phyloP scores from a whole-genome alignment of 129 eudicot genomes.

The Helianthus tuberosus region DNA sequence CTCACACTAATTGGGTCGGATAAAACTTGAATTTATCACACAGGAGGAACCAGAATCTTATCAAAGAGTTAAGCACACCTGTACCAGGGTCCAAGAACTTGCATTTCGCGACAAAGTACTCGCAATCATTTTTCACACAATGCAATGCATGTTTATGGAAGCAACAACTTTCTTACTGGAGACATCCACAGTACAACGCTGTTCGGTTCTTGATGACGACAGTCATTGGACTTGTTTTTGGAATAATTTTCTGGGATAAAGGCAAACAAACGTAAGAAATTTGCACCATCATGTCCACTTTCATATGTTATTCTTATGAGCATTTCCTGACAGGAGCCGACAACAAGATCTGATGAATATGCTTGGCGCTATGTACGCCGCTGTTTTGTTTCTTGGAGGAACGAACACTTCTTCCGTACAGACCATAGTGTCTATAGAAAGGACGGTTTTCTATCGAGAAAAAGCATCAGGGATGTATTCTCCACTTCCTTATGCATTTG shows the following conservation, averaged over 20 bases:
- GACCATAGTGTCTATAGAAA: conserved; percentile 23
- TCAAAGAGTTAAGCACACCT: conserved; percentile 20
- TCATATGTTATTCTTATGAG: neutral
- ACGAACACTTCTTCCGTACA: conserved; percentile 16
- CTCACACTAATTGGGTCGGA: neutral
- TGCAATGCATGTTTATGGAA: conserved; percentile 23
- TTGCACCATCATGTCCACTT: neutral
- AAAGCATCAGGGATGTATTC: conserved; percentile 28
- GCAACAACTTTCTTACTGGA: conserved; percentile 19
- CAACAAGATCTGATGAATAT: conserved; percentile 29
- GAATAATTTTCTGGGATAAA: conserved; percentile 25
- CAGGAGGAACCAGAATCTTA: conserved; percentile 16
- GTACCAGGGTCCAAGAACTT: conserved; percentile 14
- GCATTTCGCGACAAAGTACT: conserved; percentile 21
- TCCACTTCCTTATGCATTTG: conserved; percentile 22
- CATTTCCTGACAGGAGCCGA: conserved; percentile 1
- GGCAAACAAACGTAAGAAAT: conserved; percentile 25
- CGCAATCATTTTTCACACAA: conserved; percentile 19
- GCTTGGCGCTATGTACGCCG: conserved; percentile 26
- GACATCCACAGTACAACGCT: conserved; percentile 24
- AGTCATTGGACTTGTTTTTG: conserved; percentile 18
- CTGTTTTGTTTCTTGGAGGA: conserved; percentile 28
- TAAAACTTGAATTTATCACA: neutral
- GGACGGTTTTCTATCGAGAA: conserved; percentile 23
- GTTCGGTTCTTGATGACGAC: conserved; percentile 24